phyloP scores from a whole-genome alignment of 2,329 filamentous ascomycete species.

The Curvularia sp. region DNA sequence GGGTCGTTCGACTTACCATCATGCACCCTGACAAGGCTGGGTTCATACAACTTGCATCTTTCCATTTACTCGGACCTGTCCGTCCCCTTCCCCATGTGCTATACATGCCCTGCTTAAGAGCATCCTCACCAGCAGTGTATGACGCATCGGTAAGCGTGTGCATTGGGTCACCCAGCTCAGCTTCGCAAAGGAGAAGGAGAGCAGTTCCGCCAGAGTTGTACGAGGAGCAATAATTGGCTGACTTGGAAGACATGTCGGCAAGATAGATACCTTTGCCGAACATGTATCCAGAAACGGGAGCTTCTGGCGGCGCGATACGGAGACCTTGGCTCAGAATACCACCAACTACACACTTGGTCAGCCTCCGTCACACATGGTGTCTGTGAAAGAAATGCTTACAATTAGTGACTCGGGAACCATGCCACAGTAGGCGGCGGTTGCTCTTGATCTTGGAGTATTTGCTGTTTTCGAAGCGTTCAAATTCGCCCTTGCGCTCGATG shows the following conservation, averaged over 20 bases:
- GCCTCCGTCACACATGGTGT: not conserved
- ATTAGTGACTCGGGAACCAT: conserved; percentile 83
- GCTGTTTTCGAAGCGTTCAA: conserved; percentile 69
- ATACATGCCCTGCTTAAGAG: conserved; percentile 65
- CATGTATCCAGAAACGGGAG: conserved; percentile 82
- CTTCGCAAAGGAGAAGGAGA: conserved; percentile 82
- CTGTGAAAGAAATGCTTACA: conserved; percentile 46
- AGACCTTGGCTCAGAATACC: conserved; percentile 88
- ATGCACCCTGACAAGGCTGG: conserved; percentile 69
- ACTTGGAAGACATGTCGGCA: conserved; percentile 81
- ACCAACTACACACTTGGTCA: conserved; percentile 56
- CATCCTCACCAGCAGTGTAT: conserved; percentile 69
- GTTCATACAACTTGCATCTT: conserved; percentile 74
- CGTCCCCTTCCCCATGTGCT: conserved; percentile 75
- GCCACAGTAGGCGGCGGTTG: conserved; percentile 83
- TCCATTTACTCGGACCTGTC: conserved; percentile 73
- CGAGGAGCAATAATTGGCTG: conserved; percentile 76
- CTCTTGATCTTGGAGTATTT: conserved; percentile 61
- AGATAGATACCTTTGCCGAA: conserved; percentile 91
- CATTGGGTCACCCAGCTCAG: conserved; percentile 79
- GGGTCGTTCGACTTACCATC: conserved; percentile 63
- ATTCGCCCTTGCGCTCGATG: conserved; percentile 77
- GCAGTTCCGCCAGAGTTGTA: conserved; percentile 71
- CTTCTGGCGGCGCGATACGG: conserved; percentile 86
- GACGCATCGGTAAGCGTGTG: conserved; percentile 65